These are phyloP conservation scores for Glarea lozoyensis DNA, from an alignment of 495 filamentous ascomycete genomes.

Conservation along the genomic window DNA sequence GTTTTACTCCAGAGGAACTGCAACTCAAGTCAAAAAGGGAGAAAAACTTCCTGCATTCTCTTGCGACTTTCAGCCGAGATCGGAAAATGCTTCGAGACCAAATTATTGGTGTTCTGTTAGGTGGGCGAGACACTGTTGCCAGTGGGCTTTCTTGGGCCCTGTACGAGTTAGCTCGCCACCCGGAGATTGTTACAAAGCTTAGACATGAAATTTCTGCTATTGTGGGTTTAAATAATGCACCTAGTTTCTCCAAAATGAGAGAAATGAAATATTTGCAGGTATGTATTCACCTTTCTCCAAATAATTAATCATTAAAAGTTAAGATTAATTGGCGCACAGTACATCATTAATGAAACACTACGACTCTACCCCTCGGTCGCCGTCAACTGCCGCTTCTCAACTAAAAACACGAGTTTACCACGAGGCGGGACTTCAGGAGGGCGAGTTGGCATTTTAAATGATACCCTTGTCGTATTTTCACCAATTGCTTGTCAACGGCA, in stretches of 20 bases:
- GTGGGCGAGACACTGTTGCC: constrained; percentile 68
- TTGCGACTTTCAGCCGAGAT: constrained; percentile 67
- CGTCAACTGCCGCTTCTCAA: no score
- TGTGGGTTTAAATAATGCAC: constrained; percentile 47
- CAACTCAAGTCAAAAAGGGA: constrained; percentile 50
- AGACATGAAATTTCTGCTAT: constrained; percentile 58
- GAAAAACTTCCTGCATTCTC: constrained; percentile 71
- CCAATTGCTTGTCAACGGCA: no score
- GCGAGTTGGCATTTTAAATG: no score
- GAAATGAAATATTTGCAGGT: constrained; percentile 53
- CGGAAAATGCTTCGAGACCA: constrained; percentile 64
- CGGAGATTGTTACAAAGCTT: constrained; percentile 53
- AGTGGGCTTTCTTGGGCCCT: constrained; percentile 62
- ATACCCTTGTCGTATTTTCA: no score
- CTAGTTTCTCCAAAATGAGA: constrained; percentile 58
- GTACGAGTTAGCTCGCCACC: constrained; percentile 66
- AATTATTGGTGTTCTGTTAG: constrained; percentile 66
- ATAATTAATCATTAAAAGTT: no score
- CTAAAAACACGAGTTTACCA: no score
- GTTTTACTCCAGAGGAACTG: constrained; percentile 49
- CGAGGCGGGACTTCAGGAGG: no score
- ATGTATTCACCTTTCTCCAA: no score
- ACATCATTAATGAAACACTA: no score
- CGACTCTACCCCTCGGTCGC: no score
- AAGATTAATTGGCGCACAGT: no score